Percentiles rank a stretch among this genome's conserved stretches.
phyloP scores from a whole-genome alignment of 2,329 filamentous ascomycete genomes.

The Plectosphaerella cucumerina region DNA sequence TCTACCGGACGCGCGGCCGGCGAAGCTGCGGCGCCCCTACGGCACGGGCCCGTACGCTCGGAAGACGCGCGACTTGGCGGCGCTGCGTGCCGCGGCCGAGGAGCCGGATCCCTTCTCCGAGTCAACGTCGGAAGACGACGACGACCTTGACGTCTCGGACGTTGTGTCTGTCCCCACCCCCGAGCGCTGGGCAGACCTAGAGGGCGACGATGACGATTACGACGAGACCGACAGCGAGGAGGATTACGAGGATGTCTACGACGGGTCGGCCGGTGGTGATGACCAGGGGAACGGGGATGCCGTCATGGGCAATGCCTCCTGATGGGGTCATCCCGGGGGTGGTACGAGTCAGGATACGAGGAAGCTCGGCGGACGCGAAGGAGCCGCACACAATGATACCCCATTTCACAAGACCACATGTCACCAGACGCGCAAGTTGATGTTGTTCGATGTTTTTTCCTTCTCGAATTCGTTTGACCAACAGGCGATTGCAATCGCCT shows the following conservation, averaged over 20 bases:
- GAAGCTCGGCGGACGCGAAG: too few relatives aligned
- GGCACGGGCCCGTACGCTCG: conserved; percentile 3
- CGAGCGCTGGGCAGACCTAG: conserved; percentile 26
- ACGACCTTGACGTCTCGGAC: not conserved
- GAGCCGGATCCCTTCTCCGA: not conserved
- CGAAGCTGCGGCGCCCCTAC: conserved; percentile 4
- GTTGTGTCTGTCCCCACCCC: conserved; percentile 28
- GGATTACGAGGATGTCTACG: conserved; percentile 18
- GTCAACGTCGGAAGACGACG: not conserved
- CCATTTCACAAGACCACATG: not conserved
- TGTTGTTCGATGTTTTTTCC: not conserved
- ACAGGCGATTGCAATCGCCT: too few relatives aligned
- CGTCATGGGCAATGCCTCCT: not conserved
- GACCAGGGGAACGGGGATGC: not conserved
- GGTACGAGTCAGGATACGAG: too few relatives aligned
- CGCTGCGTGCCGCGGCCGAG: not conserved
- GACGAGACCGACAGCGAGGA: conserved; percentile 17
- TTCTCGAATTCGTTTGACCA: too few relatives aligned
- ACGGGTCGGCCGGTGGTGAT: not conserved
- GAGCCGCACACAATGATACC: not conserved
- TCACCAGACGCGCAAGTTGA: not conserved
- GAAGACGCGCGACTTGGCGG: conserved; percentile 7
- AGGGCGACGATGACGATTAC: conserved; percentile 8
- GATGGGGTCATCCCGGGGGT: not conserved
- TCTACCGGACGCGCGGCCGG: conserved; percentile 5